These are phyloP conservation scores for Jaminaea rosea DNA, from an alignment of 1,284 basidiomycete species.

Conservation along the genomic window DNA sequence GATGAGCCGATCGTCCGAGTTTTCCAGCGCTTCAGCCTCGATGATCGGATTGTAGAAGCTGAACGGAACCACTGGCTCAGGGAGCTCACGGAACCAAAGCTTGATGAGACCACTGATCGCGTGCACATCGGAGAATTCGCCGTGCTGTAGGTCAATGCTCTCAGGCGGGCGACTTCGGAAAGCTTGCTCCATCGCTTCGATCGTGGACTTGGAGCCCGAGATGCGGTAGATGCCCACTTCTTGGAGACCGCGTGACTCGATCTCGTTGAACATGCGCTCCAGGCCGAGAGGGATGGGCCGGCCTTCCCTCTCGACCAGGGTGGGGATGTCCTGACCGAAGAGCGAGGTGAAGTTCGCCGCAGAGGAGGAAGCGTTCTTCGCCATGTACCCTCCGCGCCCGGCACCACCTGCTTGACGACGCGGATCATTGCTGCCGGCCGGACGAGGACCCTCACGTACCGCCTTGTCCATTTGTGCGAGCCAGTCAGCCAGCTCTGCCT, in stretches of 20 bases:
- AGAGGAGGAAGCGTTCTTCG: slow-evolving; percentile 11
- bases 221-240: slow-evolving; percentile 47
- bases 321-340: slow-evolving; percentile 26
- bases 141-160: slow-evolving; percentile 21
- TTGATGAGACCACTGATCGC: slow-evolving; percentile 42
- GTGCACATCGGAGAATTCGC: slow-evolving; percentile 42
- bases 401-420: background rate
- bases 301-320: slow-evolving; percentile 27
- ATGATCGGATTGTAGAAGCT: slow-evolving; percentile 38
- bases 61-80: slow-evolving; percentile 43
- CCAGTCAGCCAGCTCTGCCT: slow-evolving; percentile 34
- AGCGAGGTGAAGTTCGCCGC: slow-evolving; percentile 14
- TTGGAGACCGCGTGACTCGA: slow-evolving; percentile 39
- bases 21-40: slow-evolving; percentile 37
- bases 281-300: slow-evolving; percentile 33
- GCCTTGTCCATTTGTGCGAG: slow-evolving; percentile 22
- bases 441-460: background rate
- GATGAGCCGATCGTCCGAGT: slow-evolving; percentile 32
- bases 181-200: slow-evolving; percentile 29
- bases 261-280: slow-evolving; percentile 41
- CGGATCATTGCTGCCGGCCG: background rate
- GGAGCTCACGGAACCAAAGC: slow-evolving; percentile 43
- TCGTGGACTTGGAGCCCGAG: slow-evolving; percentile 38
- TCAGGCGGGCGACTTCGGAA: slow-evolving; percentile 28
- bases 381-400: background rate